Conservation (phyloP, 2,329 filamentous ascomycete species). For the Arthrocladium fulminans region DNA sequence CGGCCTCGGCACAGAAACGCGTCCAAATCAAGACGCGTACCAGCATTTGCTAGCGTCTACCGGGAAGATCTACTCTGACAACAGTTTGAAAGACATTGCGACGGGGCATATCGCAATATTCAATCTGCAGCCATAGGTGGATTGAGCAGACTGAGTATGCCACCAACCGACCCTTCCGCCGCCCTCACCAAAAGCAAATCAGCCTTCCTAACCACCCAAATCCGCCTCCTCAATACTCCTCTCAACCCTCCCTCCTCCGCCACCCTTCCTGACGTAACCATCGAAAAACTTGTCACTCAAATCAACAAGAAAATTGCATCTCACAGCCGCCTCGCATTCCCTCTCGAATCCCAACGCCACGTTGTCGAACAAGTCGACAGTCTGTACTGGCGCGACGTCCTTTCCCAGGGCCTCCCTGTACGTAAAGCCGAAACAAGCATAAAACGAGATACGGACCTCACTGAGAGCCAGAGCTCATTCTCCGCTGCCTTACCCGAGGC, state of each 20-base stretch:
- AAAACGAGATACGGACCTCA: constrained; percentile 33
- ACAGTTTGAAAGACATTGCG: no score
- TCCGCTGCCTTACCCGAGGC: neutral
- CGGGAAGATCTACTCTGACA: no score
- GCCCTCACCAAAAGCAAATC: neutral
- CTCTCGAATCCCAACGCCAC: constrained; percentile 46
- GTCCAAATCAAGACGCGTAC: neutral
- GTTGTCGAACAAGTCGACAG: constrained; percentile 48
- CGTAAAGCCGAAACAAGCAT: constrained; percentile 23
- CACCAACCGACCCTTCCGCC: neutral
- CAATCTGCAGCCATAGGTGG: no score
- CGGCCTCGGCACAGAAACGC: neutral
- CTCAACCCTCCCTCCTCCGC: neutral
- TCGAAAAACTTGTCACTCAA: constrained; percentile 19
- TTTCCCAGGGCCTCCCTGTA: constrained; percentile 25
- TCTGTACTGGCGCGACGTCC: constrained; percentile 46
- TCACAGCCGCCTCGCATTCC: constrained; percentile 46
- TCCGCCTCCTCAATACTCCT: constrained; percentile 5
- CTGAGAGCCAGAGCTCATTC: constrained; percentile 29
- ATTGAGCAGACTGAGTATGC: no score
- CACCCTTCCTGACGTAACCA: neutral
- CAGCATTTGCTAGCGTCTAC: no score
- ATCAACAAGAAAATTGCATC: constrained; percentile 45
- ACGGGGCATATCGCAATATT: no score
- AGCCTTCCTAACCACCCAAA: constrained; percentile 4